Evolutionary conservation across 179 eudicot genomes (phyloP).

Genomic region (Actinidia polygama): DNA sequence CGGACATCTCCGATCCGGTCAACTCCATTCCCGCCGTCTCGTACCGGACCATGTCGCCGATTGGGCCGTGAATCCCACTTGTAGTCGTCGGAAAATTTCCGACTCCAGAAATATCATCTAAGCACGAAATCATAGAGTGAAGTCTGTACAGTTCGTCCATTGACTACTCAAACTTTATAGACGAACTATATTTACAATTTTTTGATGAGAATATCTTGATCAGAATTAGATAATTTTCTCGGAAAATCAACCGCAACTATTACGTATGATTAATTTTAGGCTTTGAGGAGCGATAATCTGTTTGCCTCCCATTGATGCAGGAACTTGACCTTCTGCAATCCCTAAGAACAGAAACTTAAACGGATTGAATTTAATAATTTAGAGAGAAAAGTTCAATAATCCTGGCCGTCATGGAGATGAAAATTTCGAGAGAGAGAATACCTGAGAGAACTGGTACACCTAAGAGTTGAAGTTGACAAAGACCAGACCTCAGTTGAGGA

Average conservation of each 20-base stretch:
- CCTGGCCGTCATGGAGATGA: neutral
- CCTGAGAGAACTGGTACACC: neutral
- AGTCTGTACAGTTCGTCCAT: conserved; percentile 39
- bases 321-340: neutral
- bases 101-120: conserved; percentile 1
- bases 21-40: conserved; percentile 14
- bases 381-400: neutral
- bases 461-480: conserved; percentile 13
- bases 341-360: neutral
- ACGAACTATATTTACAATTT: neutral
- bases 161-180: neutral
- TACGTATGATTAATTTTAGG: neutral
- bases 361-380: too few species aligned
- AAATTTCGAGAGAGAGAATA: conserved; percentile 4
- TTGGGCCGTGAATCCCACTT: neutral
- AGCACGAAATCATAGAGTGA: conserved; percentile 25
- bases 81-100: conserved; percentile 7
- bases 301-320: neutral
- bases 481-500: neutral
- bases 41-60: neutral
- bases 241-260: neutral
- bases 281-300: neutral
- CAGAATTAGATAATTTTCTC: neutral
- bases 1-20: conserved; percentile 33
- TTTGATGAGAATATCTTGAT: neutral